Base-by-base conservation (phyloP, 164 flowering plant species). In the Vitis rotundifolia region DNA sequence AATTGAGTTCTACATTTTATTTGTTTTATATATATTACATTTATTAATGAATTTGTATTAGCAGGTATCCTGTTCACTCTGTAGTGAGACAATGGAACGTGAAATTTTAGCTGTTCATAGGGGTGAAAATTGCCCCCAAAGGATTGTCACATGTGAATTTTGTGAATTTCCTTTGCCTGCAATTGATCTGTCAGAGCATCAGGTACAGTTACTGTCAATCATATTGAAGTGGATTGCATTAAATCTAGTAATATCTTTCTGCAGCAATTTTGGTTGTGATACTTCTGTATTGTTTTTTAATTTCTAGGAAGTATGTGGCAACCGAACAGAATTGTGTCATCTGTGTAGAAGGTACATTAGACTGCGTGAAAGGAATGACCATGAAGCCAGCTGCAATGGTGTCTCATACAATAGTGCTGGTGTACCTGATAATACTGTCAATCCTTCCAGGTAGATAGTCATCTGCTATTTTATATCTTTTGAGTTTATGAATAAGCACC, bases 131-230 rank as follows among this genome's bases (percentile, higher is more conserved):
- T 94, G 99, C 73, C 97, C 95, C 44, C 91, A 79, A 59, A 85
- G 99, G 79, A 92, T 92, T 66, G 95, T 88, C 63, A 92, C 94
- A 15, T 94, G 99, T 68, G 95, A 89, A 71, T 94, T 82, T 74
- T 94, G 98, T 66, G 97, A 94, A 79, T 92, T 94, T 69, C 98
- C 98, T 48, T 76, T 92, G 83, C 97, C 97, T 67, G 99, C 95
- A 31, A 73, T 90, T 72, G 97, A 94, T 82, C 84, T 94, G 26
- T 70, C 82, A 63, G 87, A 91, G 78, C 99, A 94, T 86, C 99
- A 94, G 97, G 98, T 92, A 71, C 5, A 7, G 44, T 56, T 31
- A 73, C 9, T 73, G 26, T 63, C 19, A 47, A 15, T 54, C n/a
- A 49, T 47, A 49, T 49, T 59, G 9, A 54, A 59, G 29, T 18